Percentiles rank a stretch among this genome's conserved stretches.
phyloP scores from a whole-genome alignment of 169 alveolate genomes.

The Perkinsus olseni region DNA sequence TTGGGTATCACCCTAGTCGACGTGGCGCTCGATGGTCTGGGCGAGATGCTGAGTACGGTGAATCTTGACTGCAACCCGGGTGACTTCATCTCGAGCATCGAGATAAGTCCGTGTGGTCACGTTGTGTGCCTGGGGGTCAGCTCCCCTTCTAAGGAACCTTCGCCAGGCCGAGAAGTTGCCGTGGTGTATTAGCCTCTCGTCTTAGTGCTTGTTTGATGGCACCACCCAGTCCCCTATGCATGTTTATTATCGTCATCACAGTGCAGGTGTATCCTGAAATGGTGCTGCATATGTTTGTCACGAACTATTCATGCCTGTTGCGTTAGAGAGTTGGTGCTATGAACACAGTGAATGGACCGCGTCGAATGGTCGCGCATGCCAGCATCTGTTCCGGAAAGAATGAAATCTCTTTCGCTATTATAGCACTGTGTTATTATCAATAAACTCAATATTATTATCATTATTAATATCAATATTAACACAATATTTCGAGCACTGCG shows the following conservation, averaged over 20 bases:
- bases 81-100: not conserved
- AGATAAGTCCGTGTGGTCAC: not conserved
- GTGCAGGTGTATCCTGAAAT: not conserved
- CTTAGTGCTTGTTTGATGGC: not conserved
- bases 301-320: not conserved
- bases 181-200: not conserved
- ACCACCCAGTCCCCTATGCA: not conserved
- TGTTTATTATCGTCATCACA: not conserved
- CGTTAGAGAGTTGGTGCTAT: too few species aligned
- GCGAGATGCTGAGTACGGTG: not conserved
- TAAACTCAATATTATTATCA: too few species aligned
- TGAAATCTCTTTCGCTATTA: not conserved
- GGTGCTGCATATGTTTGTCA: not conserved
- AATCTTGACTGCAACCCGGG: not conserved
- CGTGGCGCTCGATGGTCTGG: not conserved
- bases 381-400: not conserved
- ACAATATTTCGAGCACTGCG: too few species aligned
- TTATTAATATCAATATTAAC: too few species aligned
- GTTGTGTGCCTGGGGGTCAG: not conserved
- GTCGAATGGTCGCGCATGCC: not conserved
- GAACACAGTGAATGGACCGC: not conserved
- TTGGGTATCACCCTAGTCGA: not conserved
- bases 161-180: not conserved
- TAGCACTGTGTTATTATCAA: too few species aligned
- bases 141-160: not conserved